A percentile compares a stretch with the other conserved stretches of the same genome.
Conservation (phyloP, 345 rosid genomes). For the Populus tremula region DNA sequence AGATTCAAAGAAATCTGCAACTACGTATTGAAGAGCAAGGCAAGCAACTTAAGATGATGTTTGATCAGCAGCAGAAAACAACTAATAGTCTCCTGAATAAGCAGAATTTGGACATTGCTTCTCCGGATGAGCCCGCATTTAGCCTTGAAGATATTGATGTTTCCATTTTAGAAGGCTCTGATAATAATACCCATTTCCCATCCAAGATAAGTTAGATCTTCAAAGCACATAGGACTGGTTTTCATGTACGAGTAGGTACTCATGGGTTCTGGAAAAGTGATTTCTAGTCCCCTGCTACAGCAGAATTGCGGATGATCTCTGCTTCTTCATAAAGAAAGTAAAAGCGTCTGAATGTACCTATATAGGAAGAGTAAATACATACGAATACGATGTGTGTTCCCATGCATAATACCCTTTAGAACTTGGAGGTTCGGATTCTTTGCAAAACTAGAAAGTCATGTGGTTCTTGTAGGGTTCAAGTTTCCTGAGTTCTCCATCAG, state of each 20-base stretch:
- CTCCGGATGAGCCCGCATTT: constrained; percentile 25
- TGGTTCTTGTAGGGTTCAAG: neutral
- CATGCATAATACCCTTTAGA: neutral
- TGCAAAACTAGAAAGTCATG: neutral
- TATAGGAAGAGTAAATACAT: neutral
- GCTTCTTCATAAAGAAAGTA: neutral
- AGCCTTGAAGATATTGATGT: constrained; percentile 44
- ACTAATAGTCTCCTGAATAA: constrained; percentile 35
- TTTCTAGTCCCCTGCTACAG: neutral
- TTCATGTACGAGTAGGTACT: neutral
- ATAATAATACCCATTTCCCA: constrained; percentile 40
- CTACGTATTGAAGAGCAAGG: constrained; percentile 86
- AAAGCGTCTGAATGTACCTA: neutral
- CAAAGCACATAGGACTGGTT: neutral
- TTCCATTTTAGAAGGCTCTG: constrained; percentile 42
- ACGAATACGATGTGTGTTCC: neutral
- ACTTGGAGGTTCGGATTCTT: neutral
- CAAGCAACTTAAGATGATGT: constrained; percentile 67
- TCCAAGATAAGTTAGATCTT: constrained; percentile 58
- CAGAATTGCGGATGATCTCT: neutral
- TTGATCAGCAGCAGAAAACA: constrained; percentile 69
- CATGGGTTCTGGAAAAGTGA: neutral
- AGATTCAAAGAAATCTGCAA: constrained; percentile 84
- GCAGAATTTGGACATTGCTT: constrained; percentile 25
- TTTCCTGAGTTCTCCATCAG: neutral